These are phyloP conservation scores for Nitzschia palea DNA, from an alignment of 108 stramenopile species.

Conservation along the genomic window DNA sequence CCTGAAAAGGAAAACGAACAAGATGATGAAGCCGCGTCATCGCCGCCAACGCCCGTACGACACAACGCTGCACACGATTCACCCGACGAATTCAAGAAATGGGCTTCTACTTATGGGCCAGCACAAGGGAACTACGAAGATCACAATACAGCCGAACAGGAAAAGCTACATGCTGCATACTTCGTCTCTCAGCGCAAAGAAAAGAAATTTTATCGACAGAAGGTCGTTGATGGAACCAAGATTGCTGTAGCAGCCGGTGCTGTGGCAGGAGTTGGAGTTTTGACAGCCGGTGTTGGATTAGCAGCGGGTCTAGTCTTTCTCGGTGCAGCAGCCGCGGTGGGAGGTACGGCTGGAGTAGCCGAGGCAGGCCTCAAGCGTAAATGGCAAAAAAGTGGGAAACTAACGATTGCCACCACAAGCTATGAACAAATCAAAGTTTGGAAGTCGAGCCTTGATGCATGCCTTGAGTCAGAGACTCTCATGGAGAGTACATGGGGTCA, in stretches of 20 bases:
- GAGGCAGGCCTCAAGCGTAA: conserved; percentile 46
- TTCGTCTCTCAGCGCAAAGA: conserved; percentile 38
- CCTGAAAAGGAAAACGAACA: neutral
- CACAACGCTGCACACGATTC: too few relatives aligned
- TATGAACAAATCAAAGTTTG: conserved; percentile 59
- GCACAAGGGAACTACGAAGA: conserved; percentile 16
- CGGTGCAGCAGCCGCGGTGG: conserved; percentile 75
- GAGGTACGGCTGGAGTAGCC: conserved; percentile 74
- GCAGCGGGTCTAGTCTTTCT: conserved; percentile 77
- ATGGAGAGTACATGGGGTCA: conserved; percentile 51
- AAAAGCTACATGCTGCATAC: conserved; percentile 29
- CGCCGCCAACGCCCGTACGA: neutral
- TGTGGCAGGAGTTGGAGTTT: conserved; percentile 67
- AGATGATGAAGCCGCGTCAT: neutral
- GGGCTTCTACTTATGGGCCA: conserved; percentile 3
- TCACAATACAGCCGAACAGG: conserved; percentile 28
- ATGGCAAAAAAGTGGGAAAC: conserved; percentile 44
- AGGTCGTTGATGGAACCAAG: conserved; percentile 60
- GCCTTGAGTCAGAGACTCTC: conserved; percentile 29
- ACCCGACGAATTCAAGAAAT: neutral
- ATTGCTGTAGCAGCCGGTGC: conserved; percentile 74
- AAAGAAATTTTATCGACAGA: conserved; percentile 39
- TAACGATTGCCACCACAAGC: conserved; percentile 55
- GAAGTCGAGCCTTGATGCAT: conserved; percentile 61
- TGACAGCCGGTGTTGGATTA: conserved; percentile 82